phyloP scores from a whole-genome alignment of 352 stramenopile genomes.

The Thalassiosira hispida region DNA sequence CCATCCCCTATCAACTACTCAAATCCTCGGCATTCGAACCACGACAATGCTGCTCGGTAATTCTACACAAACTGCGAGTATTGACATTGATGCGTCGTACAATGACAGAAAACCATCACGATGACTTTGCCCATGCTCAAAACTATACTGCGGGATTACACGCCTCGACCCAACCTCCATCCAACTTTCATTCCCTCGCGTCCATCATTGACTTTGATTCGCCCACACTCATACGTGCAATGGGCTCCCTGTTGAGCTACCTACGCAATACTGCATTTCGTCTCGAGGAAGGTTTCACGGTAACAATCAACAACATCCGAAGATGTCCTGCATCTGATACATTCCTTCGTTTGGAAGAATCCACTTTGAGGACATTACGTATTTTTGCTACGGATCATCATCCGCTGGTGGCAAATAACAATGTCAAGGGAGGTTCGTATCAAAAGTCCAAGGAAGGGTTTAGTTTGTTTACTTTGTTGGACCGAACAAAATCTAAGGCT shows the following conservation, averaged over 20 bases:
- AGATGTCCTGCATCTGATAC: constrained; percentile 49
- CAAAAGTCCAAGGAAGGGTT: constrained; percentile 80
- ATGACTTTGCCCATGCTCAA: constrained; percentile 11
- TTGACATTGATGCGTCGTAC: constrained; percentile 61
- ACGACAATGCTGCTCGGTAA: constrained; percentile 62
- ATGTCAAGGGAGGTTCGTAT: constrained; percentile 18
- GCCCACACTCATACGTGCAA: constrained; percentile 63
- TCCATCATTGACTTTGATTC: constrained; percentile 83
- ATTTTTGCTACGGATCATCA: constrained; percentile 84
- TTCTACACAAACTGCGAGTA: constrained; percentile 80
- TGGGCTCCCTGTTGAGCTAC: constrained; percentile 78
- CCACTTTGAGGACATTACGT: constrained; percentile 70
- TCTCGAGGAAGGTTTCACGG: constrained; percentile 63
- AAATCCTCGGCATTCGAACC: constrained; percentile 77
- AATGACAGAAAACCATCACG: constrained; percentile 11
- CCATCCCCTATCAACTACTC: constrained; percentile 78
- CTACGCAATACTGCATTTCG: constrained; percentile 76
- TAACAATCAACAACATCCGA: constrained; percentile 73
- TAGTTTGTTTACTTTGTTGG: constrained; percentile 81
- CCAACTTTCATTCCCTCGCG: constrained; percentile 64
- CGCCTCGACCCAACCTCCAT: neutral
- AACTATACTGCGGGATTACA: constrained; percentile 2
- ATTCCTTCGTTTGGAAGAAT: constrained; percentile 67
- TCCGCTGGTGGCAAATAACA: constrained; percentile 61
- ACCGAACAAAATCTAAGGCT: constrained; percentile 75